Conservation (phyloP, 1,284 basidiomycete genomes). For the Malassezia obtusa region DNA sequence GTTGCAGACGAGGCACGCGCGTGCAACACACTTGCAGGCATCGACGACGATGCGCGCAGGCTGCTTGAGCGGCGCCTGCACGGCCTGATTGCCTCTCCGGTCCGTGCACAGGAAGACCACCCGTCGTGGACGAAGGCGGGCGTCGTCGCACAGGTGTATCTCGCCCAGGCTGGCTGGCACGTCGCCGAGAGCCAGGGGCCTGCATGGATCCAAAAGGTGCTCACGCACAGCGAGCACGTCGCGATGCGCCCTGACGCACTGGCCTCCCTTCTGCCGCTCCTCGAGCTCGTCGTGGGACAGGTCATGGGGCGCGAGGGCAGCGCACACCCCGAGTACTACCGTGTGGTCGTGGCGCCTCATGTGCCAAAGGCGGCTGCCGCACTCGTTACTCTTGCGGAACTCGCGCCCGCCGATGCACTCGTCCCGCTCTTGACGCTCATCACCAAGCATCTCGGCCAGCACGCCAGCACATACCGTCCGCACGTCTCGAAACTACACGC, state of each 20-base stretch:
- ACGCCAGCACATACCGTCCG: conserved; percentile 25
- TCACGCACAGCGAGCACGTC: conserved; percentile 4
- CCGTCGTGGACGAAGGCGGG: neutral
- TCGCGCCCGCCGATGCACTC: conserved; percentile 4
- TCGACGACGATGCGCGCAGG: neutral
- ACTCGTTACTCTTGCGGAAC: conserved; percentile 11
- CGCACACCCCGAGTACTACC: conserved; percentile 28
- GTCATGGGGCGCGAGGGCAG: conserved; percentile 9
- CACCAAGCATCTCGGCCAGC: conserved; percentile 17
- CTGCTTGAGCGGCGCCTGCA: conserved; percentile 5
- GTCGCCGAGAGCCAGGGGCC: conserved; percentile 14
- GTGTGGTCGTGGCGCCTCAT: conserved; percentile 26
- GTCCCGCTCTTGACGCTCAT: conserved; percentile 13
- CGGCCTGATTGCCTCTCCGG: neutral
- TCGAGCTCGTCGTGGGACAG: conserved; percentile 15
- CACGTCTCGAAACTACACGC: conserved; percentile 22
- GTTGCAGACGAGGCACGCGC: neutral
- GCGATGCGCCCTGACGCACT: neutral
- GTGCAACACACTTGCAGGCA: neutral
- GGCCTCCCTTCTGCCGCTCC: conserved; percentile 5
- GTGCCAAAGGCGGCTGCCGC: conserved; percentile 17
- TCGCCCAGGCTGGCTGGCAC: conserved; percentile 8
- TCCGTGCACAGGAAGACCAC: neutral
- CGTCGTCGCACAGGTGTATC: neutral
- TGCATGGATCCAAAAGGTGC: conserved; percentile 19